Conservation (phyloP, 345 rosid genomes). For the Syzygium grande region DNA sequence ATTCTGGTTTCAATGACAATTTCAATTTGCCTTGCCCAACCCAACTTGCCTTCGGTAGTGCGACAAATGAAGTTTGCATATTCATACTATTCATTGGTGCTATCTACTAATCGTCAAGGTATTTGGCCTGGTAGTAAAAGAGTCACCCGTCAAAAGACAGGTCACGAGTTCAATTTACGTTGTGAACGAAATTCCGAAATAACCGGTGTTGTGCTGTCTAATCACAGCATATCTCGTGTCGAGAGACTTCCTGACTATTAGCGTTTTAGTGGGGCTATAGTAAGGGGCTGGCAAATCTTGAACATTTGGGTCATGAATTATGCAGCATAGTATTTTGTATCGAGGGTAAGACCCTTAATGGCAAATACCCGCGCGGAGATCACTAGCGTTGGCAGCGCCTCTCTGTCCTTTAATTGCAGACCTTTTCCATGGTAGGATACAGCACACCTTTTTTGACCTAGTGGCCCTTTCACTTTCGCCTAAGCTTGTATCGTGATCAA, state of each 20-base stretch:
- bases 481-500: background rate
- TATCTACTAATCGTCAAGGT: rapidly evolving
- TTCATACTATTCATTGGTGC: background rate
- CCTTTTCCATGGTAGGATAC: background rate
- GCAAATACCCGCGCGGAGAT: background rate
- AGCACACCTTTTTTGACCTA: background rate
- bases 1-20: background rate
- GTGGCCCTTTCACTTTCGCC: background rate
- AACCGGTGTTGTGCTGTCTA: rapidly evolving
- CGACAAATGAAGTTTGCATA: background rate
- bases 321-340: rapidly evolving
- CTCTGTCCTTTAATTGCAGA: background rate
- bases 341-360: background rate
- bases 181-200: background rate
- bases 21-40: background rate
- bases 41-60: background rate
- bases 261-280: background rate
- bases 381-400: background rate
- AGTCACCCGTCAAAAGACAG: background rate
- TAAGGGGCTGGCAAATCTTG: background rate
- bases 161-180: background rate
- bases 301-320: background rate
- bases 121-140: background rate
- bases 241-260: background rate
- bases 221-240: rapidly evolving